Evolutionary conservation across 371 early-diverging fungal species (phyloP).

Genomic region (Syncephalastrum contaminatum): DNA sequence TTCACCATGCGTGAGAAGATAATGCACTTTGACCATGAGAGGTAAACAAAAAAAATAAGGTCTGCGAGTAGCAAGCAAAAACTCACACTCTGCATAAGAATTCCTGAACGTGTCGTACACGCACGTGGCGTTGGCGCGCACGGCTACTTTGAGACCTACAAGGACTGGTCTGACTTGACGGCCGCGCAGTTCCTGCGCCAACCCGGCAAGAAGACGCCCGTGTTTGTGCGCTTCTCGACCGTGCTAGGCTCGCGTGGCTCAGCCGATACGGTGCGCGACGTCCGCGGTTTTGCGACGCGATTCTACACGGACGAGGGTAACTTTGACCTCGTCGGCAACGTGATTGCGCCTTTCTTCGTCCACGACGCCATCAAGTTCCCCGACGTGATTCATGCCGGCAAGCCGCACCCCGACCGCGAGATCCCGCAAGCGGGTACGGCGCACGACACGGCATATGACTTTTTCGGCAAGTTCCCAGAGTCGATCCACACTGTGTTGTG

Average conservation of each 20-base stretch:
- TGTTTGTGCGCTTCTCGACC: conserved; percentile 59
- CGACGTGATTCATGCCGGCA: conserved; percentile 52
- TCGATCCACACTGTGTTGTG: conserved; percentile 43
- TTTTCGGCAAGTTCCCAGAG: conserved; percentile 46
- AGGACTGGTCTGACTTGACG: conserved; percentile 40
- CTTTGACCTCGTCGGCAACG: conserved; percentile 53
- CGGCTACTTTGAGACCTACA: conserved; percentile 54
- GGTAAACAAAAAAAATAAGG: background rate
- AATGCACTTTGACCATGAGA: conserved; percentile 42
- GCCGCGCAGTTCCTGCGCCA: conserved; percentile 37
- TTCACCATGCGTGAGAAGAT: conserved; percentile 45
- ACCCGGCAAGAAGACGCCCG: conserved; percentile 47
- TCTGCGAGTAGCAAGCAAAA: background rate
- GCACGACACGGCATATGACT: conserved; percentile 52
- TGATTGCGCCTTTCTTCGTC: conserved; percentile 50
- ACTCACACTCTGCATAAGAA: conserved; percentile 24
- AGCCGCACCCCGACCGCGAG: conserved; percentile 49
- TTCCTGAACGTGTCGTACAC: conserved; percentile 59
- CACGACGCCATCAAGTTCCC: conserved; percentile 49
- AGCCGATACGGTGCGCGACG: conserved; percentile 56
- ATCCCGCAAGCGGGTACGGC: conserved; percentile 50
- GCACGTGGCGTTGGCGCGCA: conserved; percentile 56
- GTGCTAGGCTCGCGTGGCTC: conserved; percentile 51
- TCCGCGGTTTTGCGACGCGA: conserved; percentile 58
- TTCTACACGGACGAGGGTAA: conserved; percentile 65